A percentile compares a stretch with the other conserved stretches of the same genome.
Evolutionary conservation across 176 grass and related monocot genomes (phyloP).

Genomic region (Carex kokanica): DNA sequence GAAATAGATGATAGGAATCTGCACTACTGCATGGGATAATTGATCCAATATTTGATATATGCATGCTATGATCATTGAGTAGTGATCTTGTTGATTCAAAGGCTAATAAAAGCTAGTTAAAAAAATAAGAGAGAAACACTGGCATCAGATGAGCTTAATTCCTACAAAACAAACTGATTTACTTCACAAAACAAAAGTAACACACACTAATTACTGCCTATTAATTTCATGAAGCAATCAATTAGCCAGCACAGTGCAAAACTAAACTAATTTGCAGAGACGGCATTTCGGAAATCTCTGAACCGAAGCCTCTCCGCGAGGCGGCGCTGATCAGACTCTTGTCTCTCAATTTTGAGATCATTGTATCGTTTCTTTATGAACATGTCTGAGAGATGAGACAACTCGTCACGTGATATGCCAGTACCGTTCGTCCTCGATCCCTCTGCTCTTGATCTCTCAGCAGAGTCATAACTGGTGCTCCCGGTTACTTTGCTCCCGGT

Average conservation of each 20-base stretch:
- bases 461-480: background rate
- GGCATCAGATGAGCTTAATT: background rate
- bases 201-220: background rate
- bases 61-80: no score
- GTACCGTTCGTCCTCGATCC: slow-evolving; percentile 19
- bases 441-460: background rate
- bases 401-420: slow-evolving; percentile 24
- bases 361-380: slow-evolving; percentile 43
- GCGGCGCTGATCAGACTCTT: slow-evolving; percentile 32
- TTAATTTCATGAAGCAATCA: slow-evolving; percentile 21
- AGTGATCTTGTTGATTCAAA: background rate
- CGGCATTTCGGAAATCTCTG: background rate
- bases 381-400: slow-evolving; percentile 35
- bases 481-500: background rate
- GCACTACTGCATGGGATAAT: no score
- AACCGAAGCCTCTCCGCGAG: background rate
- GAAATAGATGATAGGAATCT: no score
- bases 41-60: no score
- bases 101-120: background rate
- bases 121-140: background rate
- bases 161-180: background rate
- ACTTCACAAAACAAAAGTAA: background rate
- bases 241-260: background rate
- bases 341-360: slow-evolving; percentile 25
- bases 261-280: slow-evolving; percentile 12